Percentiles rank a stretch among this genome's conserved stretches.
These are phyloP conservation scores for Datisca glomerata DNA, from an alignment of 306 rosid species.

Conservation along the genomic window DNA sequence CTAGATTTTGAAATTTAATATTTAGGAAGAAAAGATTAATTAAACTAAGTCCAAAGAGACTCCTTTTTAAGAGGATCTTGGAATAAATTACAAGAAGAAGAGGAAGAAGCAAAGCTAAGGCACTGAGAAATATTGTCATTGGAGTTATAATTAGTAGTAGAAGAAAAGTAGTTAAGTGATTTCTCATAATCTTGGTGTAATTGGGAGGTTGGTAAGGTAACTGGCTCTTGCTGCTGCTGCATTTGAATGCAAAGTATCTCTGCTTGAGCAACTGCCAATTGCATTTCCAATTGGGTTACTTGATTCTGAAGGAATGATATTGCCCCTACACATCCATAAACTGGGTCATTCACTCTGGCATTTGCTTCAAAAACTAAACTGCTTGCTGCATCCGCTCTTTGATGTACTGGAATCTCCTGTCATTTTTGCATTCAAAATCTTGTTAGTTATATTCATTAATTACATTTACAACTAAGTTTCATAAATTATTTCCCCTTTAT, in stretches of 20 bases:
- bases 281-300: slow-evolving; percentile 62
- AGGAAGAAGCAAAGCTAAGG: slow-evolving; percentile 30
- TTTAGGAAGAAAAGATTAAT: too few relatives aligned
- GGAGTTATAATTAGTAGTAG: slow-evolving; percentile 17
- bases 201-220: slow-evolving; percentile 14
- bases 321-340: slow-evolving; percentile 77
- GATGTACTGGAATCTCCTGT: slow-evolving; percentile 62
- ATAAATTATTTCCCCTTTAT: too few relatives aligned
- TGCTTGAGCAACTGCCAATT: slow-evolving; percentile 57
- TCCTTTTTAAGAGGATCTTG: slow-evolving; percentile 57
- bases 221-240: slow-evolving; percentile 59
- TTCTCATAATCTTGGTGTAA: too few relatives aligned
- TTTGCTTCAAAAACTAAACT: slow-evolving; percentile 74
- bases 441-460: neutral
- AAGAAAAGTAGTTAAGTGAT: slow-evolving; percentile 18
- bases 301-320: slow-evolving; percentile 65
- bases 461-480: too few relatives aligned
- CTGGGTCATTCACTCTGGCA: slow-evolving; percentile 74
- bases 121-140: slow-evolving; percentile 27
- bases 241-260: slow-evolving; percentile 63
- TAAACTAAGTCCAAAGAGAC: slow-evolving; percentile 47
- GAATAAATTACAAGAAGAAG: slow-evolving; percentile 44
- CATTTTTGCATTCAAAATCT: neutral
- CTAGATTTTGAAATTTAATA: too few relatives aligned
- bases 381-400: slow-evolving; percentile 65